A percentile compares a stretch with the other conserved stretches of the same genome.
These are phyloP conservation scores for Suhomyces tanzawaensis DNA, from an alignment of 805 yeast genomes.

Conservation along the genomic window DNA sequence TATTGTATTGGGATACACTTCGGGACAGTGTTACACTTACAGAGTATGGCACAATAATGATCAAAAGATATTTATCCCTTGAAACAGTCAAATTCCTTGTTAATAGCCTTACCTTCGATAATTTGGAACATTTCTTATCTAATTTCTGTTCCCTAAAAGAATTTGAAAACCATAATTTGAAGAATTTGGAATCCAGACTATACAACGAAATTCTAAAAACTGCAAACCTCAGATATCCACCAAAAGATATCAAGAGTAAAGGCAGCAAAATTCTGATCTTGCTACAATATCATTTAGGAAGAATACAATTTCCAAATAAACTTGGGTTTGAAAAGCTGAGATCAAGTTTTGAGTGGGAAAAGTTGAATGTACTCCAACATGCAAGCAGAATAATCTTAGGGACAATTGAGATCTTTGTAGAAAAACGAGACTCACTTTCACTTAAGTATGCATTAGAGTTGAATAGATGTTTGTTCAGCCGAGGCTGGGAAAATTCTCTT, in stretches of 20 bases:
- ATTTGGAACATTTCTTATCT: background rate
- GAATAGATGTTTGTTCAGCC: background rate
- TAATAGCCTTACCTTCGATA: background rate
- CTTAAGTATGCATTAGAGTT: background rate
- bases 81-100: background rate
- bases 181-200: background rate
- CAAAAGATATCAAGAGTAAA: background rate
- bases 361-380: background rate
- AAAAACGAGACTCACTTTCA: background rate
- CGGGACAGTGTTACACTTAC: background rate
- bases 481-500: background rate
- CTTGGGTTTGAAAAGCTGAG: slow-evolving; percentile 48
- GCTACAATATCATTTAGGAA: background rate
- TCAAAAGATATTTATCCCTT: background rate
- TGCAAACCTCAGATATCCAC: background rate
- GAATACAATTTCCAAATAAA: slow-evolving; percentile 23
- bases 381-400: background rate
- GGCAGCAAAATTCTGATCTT: background rate
- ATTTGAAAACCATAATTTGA: background rate
- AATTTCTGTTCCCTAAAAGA: background rate
- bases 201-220: background rate
- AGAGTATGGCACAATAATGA: background rate
- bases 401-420: background rate
- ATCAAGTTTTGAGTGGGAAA: background rate
- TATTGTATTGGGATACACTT: too few relatives aligned